Base-by-base conservation (phyloP, 805 yeast genomes). In the Gaillardinia entomophila region DNA sequence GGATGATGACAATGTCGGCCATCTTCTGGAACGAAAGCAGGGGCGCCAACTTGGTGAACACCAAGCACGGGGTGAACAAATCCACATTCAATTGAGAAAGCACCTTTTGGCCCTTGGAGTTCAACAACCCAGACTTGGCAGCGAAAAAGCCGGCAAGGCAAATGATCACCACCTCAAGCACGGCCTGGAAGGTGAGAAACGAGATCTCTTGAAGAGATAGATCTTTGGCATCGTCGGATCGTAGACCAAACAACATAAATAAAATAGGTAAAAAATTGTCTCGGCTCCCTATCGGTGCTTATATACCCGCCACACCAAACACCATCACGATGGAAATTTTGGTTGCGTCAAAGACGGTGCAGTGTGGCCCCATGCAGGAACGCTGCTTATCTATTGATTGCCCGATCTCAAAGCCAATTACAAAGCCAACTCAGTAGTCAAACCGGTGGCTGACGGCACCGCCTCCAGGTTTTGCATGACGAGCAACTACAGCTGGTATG, bases 61-160 rank as follows among this genome's bases (percentile, higher is more conserved):
- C 88, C 67, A 90, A 75, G 46, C 96, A 89, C 6, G 98, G 97
- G 14, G 97, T 92, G 66, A 92, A 90, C 32, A 90, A 63, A 59
- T 86, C 90, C 24, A 92, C 97, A 51, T 90, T 90, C 33, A 90
- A 68, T 36, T 71, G 64, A 4, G 92, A 79, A 14, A 90, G 71
- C 27, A 75, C 70, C 52, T 84, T 86, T 47, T 88, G 95, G n/a
- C 82, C 86, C 26, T 68, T 62, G 35, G 82, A 73, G 33, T 74
- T 75, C 28, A 92, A 68, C 26, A 85, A 58, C 2, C 90, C 88
- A 8, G 75, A 53, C 41, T 75, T 72, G 6, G 96, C 92, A 23
- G 94, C 86, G 62, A 84, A 66, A 52, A 79, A 89, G 11, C 98
- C 98, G 12, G 90, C 79, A 24, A 83, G 55, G 45, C 96, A 82